Evolutionary conservation across 345 rosid species (phyloP), one percentile per base, ranked within the genome.

Genomic region (Raphanus raphanistrum): DNA sequence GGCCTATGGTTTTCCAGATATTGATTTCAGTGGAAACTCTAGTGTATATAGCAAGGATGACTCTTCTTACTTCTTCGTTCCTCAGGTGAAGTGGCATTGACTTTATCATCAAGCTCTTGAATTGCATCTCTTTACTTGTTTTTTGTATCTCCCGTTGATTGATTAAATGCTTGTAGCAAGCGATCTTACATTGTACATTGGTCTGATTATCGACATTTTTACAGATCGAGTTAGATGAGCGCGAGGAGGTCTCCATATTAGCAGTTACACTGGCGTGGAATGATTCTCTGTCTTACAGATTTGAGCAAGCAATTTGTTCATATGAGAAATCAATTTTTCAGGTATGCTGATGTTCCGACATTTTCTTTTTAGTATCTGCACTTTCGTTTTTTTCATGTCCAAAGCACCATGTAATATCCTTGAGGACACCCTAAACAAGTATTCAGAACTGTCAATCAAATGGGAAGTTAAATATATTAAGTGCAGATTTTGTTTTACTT

Each of bases 201-300:
- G 31, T 75, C 48, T 73, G 7, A 13, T 32, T 31, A 2, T 26
- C 65, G 25, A 61, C 72, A 26, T 76, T 63, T 79, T 43, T 79
- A 83, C 94, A 94, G 98, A 85, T 94, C 27, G 98, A 94, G 81
- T 83, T 92, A 82, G 88, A 85, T 79, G 96, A 94, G 85, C 80
- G 59, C 3, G 85, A 62, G 65, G 89, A 84, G 78, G 66, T 84
- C 80, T 94, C 97, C 75, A 79, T 86, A 81, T 81, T 94, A 74
- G 85, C 90, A 32, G 90, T 87, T 73, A 88, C 92, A 52, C 71
- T 94, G 79, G 94, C 89, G 54, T 94, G 97, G 97, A 79, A 81
- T 75, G 92, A 87, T 70, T 68, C 85, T 74, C 76, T 70, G 71
- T 73, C 71, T 67, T 81, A 80, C 74, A 75, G 86, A 31, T 86